Evolutionary conservation across 805 yeast genomes (phyloP).

Genomic region (Pichia exigua): DNA sequence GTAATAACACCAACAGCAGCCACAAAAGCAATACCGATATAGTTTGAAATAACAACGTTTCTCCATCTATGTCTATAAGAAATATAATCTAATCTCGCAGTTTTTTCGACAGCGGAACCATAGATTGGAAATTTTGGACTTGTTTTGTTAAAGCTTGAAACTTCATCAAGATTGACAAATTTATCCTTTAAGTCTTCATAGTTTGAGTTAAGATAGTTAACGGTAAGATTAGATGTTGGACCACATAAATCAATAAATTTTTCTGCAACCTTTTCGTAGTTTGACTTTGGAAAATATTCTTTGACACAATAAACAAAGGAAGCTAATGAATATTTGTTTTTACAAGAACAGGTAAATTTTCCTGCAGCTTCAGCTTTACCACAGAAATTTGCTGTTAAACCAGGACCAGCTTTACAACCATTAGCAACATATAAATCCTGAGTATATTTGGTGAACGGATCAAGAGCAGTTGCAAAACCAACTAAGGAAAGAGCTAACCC

Average conservation of each 20-base stretch:
- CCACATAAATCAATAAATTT: slow-evolving; percentile 17
- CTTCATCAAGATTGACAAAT: slow-evolving; percentile 27
- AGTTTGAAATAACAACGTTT: slow-evolving; percentile 35
- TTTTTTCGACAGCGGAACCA: slow-evolving; percentile 16
- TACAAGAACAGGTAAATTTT: slow-evolving; percentile 21
- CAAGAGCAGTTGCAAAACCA: neutral
- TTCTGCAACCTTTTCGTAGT: slow-evolving; percentile 2
- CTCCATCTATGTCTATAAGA: slow-evolving; percentile 26
- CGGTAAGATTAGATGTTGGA: slow-evolving; percentile 14
- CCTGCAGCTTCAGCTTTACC: slow-evolving; percentile 1
- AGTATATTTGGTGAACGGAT: slow-evolving; percentile 12
- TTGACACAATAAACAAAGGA: slow-evolving; percentile 24
- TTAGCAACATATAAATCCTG: slow-evolving; percentile 12
- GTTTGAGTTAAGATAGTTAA: slow-evolving; percentile 8
- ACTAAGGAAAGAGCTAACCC: neutral
- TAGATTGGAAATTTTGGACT: slow-evolving; percentile 31
- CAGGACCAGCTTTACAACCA: slow-evolving; percentile 19
- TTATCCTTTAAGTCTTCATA: slow-evolving; percentile 36
- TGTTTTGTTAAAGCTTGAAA: slow-evolving; percentile 27
- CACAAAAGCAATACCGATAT: slow-evolving; percentile 38
- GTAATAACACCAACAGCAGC: slow-evolving; percentile 43
- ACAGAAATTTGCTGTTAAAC: slow-evolving; percentile 17
- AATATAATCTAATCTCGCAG: slow-evolving; percentile 19
- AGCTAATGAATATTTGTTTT: slow-evolving; percentile 21
- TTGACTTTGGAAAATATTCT: slow-evolving; percentile 5